phyloP scores from a whole-genome alignment of 768 basidiomycete species.

The Serendipita sp. region DNA sequence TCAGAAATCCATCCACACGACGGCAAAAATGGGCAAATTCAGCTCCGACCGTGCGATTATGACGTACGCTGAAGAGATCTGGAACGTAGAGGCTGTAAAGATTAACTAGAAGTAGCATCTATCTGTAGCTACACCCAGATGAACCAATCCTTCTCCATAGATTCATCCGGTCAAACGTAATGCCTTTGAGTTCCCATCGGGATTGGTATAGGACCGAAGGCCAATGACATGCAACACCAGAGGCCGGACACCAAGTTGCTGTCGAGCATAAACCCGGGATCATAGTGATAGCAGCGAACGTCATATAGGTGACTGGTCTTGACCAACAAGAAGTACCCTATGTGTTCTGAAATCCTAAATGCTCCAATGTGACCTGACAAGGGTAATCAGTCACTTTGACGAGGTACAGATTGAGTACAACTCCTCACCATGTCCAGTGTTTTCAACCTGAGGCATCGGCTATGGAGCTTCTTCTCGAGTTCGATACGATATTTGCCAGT shows the following conservation, averaged over 20 bases:
- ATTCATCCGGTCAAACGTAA: too few relatives aligned
- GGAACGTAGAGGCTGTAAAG: slow-evolving; percentile 13
- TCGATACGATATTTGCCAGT: slow-evolving; percentile 54
- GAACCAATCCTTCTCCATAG: too few relatives aligned
- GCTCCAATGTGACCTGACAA: background rate
- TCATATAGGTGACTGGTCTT: too few relatives aligned
- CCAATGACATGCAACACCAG: too few relatives aligned
- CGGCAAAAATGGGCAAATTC: slow-evolving; percentile 94
- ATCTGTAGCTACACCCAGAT: too few relatives aligned
- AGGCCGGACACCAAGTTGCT: too few relatives aligned
- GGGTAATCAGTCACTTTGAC: background rate
- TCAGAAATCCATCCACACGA: slow-evolving; percentile 76
- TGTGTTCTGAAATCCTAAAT: background rate
- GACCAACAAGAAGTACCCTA: too few relatives aligned
- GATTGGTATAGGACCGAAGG: too few relatives aligned
- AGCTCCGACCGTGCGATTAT: slow-evolving; percentile 86
- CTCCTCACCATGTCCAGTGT: slow-evolving; percentile 30
- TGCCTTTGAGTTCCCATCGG: too few relatives aligned
- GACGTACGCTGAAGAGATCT: slow-evolving; percentile 59
- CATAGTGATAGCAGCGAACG: too few relatives aligned
- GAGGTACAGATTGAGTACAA: background rate
- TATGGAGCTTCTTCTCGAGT: slow-evolving; percentile 60
- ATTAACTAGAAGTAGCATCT: background rate
- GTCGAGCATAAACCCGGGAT: too few relatives aligned
- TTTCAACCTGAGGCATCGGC: slow-evolving; percentile 52